Evolutionary conservation across 768 basidiomycete species (phyloP), one percentile per base, ranked within the genome.

Genomic region (Sarcodon sp.): DNA sequence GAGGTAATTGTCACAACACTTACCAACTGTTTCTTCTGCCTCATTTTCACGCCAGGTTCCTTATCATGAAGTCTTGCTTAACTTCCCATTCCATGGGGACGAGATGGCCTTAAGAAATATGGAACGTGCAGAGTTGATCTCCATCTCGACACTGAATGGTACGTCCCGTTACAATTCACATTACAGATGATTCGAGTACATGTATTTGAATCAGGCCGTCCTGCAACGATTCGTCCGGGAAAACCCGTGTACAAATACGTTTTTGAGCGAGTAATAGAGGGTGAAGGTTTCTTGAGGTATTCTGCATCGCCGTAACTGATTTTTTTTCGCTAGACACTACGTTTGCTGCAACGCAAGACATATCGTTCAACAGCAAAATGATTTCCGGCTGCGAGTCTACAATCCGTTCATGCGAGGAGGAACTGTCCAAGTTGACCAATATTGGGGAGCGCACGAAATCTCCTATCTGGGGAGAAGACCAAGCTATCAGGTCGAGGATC

Each of bases 71-170:
- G 69, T 87, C 4, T 66, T 98, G 46, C 64, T 85, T 45, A 83
- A 88, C 45, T 83, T 83, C 59, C 89, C 87, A 0, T 96, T 93
- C 77, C 92, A 90, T 59, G 88, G 85, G n/a, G 82, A 92, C 53
- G 92, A 94, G 58, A 66, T 69, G 13, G 71, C 87, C 1, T 59
- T 98, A 47, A 74, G 88, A 51, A 77, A 73, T 31, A 82, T 98
- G 79, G 94, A 97, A 59, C 83, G 88, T 51, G 80, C 83, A 5
- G 93, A 89, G 65, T 63, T 98, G 45, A 88, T 99, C 51, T 69
- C 80, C 0, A 83, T 99, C 43, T 73, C 73, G 6, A 88, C 85
- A 6, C 62, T 71, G 15, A 79, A 94, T 51, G 87, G 89, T 83
- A 33, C 33, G 66, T 53, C 8, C 6, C 15, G 3, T 16, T 16